These are phyloP conservation scores for Mycena sanguinolenta DNA, from an alignment of 768 basidiomycete species.

Conservation along the genomic window DNA sequence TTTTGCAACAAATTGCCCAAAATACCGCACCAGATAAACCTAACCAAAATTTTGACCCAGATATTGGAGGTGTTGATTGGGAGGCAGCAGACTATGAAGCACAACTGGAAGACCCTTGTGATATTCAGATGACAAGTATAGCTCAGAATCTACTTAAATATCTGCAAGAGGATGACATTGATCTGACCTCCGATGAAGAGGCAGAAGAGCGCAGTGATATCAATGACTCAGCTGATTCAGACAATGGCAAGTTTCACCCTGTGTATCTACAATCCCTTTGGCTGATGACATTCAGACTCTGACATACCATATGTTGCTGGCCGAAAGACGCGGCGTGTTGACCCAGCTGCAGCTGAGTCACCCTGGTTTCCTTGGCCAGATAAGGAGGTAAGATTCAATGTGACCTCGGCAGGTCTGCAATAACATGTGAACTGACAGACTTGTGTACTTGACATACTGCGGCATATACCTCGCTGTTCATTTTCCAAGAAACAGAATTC, in stretches of 20 bases:
- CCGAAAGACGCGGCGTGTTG: neutral
- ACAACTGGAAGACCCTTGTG: neutral
- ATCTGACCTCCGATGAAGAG: conserved; percentile 7
- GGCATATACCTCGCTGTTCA: conserved; percentile 28
- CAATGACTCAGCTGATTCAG: neutral
- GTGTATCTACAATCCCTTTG: neutral
- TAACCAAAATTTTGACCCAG: neutral
- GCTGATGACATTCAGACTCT: neutral
- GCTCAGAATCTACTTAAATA: neutral
- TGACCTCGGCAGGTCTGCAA: neutral
- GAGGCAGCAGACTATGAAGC: neutral
- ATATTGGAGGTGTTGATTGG: neutral
- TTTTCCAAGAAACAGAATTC: conserved; percentile 33
- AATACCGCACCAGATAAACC: neutral
- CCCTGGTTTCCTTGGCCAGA: conserved; percentile 24
- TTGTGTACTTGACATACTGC: conserved; percentile 33
- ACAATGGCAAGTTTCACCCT: neutral
- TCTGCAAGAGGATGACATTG: neutral
- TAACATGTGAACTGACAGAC: conserved; percentile 8
- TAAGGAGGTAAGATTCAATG: conserved; percentile 1
- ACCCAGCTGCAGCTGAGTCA: neutral
- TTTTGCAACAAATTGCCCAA: neutral
- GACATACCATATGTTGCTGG: neutral
- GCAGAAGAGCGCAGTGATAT: conserved; percentile 10
- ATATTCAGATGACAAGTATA: neutral